Evolutionary conservation across 1,284 basidiomycete genomes (phyloP).

Genomic region (Heterobasidion occidentale): DNA sequence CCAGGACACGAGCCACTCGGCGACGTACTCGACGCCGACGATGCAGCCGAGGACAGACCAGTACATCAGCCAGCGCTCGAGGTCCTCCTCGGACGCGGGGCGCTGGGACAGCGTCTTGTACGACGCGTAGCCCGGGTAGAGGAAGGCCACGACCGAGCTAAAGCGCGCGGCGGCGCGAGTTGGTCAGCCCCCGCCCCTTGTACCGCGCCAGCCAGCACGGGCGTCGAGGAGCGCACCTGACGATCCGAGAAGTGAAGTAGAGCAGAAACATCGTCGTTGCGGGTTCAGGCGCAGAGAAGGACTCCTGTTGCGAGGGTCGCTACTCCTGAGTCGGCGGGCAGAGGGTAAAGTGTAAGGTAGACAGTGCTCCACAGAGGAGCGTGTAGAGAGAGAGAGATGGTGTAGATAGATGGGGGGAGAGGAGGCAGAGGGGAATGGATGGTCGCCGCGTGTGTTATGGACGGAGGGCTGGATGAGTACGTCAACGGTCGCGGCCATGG

Average conservation of each 20-base stretch:
- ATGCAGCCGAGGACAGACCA: constrained; percentile 82
- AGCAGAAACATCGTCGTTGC: constrained; percentile 35
- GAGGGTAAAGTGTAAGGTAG: no score
- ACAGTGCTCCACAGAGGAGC: no score
- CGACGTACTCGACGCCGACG: constrained; percentile 65
- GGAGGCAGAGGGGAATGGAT: no score
- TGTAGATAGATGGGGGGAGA: no score
- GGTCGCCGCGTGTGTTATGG: no score
- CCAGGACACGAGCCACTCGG: constrained; percentile 82
- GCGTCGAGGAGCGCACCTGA: constrained; percentile 26
- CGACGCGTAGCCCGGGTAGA: constrained; percentile 82
- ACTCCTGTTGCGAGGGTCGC: no score
- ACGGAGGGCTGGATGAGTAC: no score
- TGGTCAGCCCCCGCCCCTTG: background rate
- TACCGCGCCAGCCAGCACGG: no score
- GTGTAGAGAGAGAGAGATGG: no score
- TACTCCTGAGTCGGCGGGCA: no score
- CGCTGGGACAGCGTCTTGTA: constrained; percentile 79
- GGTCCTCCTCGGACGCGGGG: constrained; percentile 68
- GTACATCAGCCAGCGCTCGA: constrained; percentile 87
- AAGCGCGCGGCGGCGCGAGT: background rate
- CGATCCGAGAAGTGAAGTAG: constrained; percentile 37
- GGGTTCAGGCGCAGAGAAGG: no score
- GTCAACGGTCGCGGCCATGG: no score
- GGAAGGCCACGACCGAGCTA: constrained; percentile 62